Base-by-base conservation (phyloP, 306 rosid species). In the Purshia tridentata region DNA sequence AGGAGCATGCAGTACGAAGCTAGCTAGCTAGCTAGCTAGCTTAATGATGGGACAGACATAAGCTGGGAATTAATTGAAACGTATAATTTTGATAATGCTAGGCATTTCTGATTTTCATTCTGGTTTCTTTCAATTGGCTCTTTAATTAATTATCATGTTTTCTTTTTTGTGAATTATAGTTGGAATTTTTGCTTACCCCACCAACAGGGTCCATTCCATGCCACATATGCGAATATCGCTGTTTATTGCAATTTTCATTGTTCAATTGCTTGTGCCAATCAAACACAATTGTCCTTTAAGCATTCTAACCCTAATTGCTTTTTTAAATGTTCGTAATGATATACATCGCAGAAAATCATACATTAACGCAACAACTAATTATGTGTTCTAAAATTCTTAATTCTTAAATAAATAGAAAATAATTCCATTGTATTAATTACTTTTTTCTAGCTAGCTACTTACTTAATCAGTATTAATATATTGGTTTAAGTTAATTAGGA, bases 111-210 rank as follows among this genome's bases (percentile, higher is more conserved):
- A 22, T 41, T 69, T 72, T 83, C 76, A 79, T 84, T 82, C 89
- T 73, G 67, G 10, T 50, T 80, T 22, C 37, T 8, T 14, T 19
- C 5, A 22, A 3, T 61, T 46, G 59, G 59, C 42, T 76, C 44
- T 48, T 73, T 56, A 22, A 77, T 77, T 85, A 69, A 85, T 78
- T 74, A 22, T 45, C 53, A 47, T 44, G 78, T 67, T 80, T 72
- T 73, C 70, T 72, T 82, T 88, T 82, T 23, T 79, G 86, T 90
- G 88, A 88, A 68, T 67, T 82, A 67, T 70, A 76, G 91, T 82
- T 81, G 77, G 77, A 78, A 86, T 81, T 78, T 84, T 39, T 37
- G 65, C 76, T 75, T 72, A 46, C 60, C 59, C 54, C 58, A 53
- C 56, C 45, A 55, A 35, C 10, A 23, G 72, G 63, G 74, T 48